Evolutionary conservation across 2,329 filamentous ascomycete genomes (phyloP), one percentile per base, ranked within the genome.

Genomic region (Fusarium tanahbumbuense): DNA sequence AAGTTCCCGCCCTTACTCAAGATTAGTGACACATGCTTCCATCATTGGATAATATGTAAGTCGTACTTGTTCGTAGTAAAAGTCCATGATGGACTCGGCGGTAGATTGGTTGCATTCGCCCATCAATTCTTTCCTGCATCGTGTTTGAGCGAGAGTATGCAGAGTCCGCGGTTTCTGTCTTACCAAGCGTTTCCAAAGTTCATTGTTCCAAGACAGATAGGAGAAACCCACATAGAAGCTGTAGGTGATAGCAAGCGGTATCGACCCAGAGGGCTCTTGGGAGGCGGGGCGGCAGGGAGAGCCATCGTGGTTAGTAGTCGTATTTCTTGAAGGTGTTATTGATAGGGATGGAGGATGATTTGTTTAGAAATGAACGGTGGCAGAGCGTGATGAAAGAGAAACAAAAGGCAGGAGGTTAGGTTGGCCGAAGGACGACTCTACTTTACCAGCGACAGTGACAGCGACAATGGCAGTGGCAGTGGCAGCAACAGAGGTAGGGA

Each of bases 241-340:
- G 84, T 87, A 12, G 90, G 89, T 2, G 90, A 87, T 15, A 93
- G 85, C 47, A 93, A 79, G 9, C 90, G 88, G 73, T 92, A 91
- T 56, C 88, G 85, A 64, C 83, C 89, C 68, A 93, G 79, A 58
- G 88, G 85, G 60, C 89, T 89, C 77, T 87, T 84, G 27, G 88
- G 85, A 6, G 84, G 79, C 6, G 86, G 82, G 8, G 85, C 82
- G 53, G 73, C 68, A 20, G 81, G 81, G 18, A 74, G 76, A 49
- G 73, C 65, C 73, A 75, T 75, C 45, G 18, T 53, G 22, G 10
- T 58, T 15, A 11, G 13, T 18, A 13, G 22, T 52, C 20, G 6
- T 30, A n/a, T 34, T 37, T 28, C 9, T 41, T 20, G 16, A 27
- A 20, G 22, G 9, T 16, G 9, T 22, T 52, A 18, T 27, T 25